Evolutionary conservation across 257 asterid species (phyloP), one percentile per base, ranked within the genome.

Genomic region (Solanum dulcamara): DNA sequence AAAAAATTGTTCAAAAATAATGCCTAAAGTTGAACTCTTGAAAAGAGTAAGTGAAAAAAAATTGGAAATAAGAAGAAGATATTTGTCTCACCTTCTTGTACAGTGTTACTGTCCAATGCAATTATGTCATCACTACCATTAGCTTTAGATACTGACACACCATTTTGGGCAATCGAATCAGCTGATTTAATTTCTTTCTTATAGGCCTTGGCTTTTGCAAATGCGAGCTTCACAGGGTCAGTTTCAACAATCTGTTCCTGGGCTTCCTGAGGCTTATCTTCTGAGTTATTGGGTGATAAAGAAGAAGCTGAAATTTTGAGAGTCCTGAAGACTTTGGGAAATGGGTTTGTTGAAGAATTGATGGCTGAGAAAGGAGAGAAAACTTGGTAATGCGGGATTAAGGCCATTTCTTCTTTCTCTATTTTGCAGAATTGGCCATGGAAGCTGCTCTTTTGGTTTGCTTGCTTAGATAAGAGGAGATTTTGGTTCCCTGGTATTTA

Each of bases 131-230:
- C 77, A 55, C 26, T 60, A 46, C 75, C 64, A 26, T 13, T 44
- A 7, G 30, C 67, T 80, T 81, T 86, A 17, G 83, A 20, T 35
- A 53, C 32, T 57, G 83, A 55, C 85, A 66, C 75, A 35, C 72
- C 85, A 64, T 77, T 71, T 64, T 55, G 71, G 35, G 74, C 83
- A 60, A 72, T 79, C 22, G 91, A 88, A 80, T 85, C 88, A 74
- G 91, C 82, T 81, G 10, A 26, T 17, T 86, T 67, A 48, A 3
- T 38, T 60, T 89, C 85, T n/a, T 89, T 89, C 88, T 85, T 89
- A 87, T 94, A 93, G 26, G 93, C 92, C 83, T 87, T 91, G 24
- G 97, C 97, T 91, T 86, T 93, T 59, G 90, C 93, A 57, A 94
- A 89, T 64, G 97, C 94, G 38, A 90, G 93, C 64, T 95, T 94